Evolutionary conservation across 177 flowering plant genomes (phyloP), one percentile per base, ranked within the genome.

Genomic region (Tripterygium wilfordii): DNA sequence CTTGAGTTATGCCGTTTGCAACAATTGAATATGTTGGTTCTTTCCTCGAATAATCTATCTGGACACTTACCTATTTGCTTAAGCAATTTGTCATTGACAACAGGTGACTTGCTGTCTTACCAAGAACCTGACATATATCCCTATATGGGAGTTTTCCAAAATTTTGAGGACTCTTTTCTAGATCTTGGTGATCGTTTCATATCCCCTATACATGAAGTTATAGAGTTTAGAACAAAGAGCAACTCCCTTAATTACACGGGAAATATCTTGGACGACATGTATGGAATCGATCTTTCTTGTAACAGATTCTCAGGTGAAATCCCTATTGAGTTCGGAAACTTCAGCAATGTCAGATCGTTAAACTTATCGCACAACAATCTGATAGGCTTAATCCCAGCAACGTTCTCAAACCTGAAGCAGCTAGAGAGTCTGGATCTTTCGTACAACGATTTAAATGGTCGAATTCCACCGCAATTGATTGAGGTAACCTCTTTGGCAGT

Each of bases 271-370:
- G 8, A 16, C 2, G 28, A 16, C 23, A 3, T 45, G 24, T 45
- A 33, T 29, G 35, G 36, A 17, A 45, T 28, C 9, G 48, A 45
- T 29, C 48, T 45, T 15, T 45, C 48, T 16, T 45, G 48, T 23
- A 45, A 28, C 8, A 45, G 17, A 1, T 12, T 45, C 13, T 16
- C 23, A 3, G 36, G 48, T 10, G 36, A 45, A 12, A 45, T 45
- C 10, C 48, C 48, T 9, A 5, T 15, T 8, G 35, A 28, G 9
- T 6, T 45, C 12, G 35, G 35, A 29, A 28, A 18, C 23, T 12
- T 45, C 3, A 16, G 14, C 14, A 29, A 16, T 4, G 29, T 45
- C 0, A n/a, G 5, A 3, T 1, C 17, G 2, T n/a, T 43, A 8
- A 43, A 43, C 10, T 23, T 43, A 9, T 43, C 47, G 5, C 47